These are phyloP conservation scores for Nannizziopsis arthrosporioides DNA, from an alignment of 2,329 filamentous ascomycete species.

Conservation along the genomic window DNA sequence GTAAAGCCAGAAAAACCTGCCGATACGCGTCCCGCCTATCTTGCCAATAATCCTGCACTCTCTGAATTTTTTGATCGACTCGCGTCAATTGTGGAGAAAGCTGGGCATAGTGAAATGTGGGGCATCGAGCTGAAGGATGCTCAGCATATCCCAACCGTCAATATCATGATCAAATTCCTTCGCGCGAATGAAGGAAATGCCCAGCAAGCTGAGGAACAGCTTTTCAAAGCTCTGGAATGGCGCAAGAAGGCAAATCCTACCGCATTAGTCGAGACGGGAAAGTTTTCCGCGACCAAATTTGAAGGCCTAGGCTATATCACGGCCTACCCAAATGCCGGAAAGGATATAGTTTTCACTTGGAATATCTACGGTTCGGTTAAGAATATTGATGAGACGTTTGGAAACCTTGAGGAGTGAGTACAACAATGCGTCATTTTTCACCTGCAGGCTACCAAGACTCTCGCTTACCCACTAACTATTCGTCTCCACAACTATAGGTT, in stretches of 20 bases:
- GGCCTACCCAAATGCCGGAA: slow-evolving; percentile 44
- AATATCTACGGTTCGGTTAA: slow-evolving; percentile 88
- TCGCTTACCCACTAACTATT: neutral
- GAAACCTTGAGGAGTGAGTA: slow-evolving; percentile 63
- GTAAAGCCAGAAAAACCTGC: slow-evolving; percentile 5
- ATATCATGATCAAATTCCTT: slow-evolving; percentile 86
- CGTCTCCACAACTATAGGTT: slow-evolving; percentile 46
- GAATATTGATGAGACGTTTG: slow-evolving; percentile 69
- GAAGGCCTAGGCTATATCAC: slow-evolving; percentile 70
- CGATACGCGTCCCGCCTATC: slow-evolving; percentile 27
- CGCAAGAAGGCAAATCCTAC: slow-evolving; percentile 63
- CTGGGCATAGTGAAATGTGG: slow-evolving; percentile 69
- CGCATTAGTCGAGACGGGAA: slow-evolving; percentile 49
- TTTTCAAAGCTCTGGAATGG: slow-evolving; percentile 70
- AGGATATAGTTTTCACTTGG: slow-evolving; percentile 61
- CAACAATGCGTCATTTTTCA: neutral
- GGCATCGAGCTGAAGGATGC: slow-evolving; percentile 54
- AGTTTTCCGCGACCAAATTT: slow-evolving; percentile 60
- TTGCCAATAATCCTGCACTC: slow-evolving; percentile 36
- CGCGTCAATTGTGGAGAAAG: slow-evolving; percentile 44
- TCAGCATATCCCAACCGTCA: slow-evolving; percentile 59
- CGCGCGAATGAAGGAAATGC: slow-evolving; percentile 75
- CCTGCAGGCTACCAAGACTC: neutral
- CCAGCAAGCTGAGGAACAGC: slow-evolving; percentile 62
- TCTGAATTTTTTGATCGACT: slow-evolving; percentile 48